Conservation (phyloP, 148 eudicot genomes). For the Nyssa sinensis region DNA sequence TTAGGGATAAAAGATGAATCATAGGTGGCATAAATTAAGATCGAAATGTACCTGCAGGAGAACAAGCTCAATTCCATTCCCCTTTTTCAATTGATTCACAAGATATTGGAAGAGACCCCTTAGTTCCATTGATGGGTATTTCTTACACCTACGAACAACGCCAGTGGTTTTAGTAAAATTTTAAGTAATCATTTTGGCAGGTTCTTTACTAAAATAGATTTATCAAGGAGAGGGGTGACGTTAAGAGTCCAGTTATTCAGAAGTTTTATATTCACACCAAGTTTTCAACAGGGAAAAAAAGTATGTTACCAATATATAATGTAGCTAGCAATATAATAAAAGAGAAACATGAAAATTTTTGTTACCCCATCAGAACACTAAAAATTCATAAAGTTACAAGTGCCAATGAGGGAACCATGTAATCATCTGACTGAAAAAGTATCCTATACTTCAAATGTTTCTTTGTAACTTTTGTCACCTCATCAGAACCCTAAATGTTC, state of each 20-base stretch:
- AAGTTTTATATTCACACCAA: not conserved
- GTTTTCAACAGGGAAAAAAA: not conserved
- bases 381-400: too few species aligned
- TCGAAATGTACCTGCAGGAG: conserved; percentile 67
- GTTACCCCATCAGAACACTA: too few species aligned
- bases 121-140: conserved; percentile 98
- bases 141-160: conserved; percentile 71
- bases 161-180: conserved; percentile 12
- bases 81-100: conserved; percentile 90
- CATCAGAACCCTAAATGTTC: not conserved
- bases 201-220: too few species aligned
- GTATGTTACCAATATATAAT: conserved; percentile 6
- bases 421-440: too few species aligned
- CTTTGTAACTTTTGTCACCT: too few species aligned
- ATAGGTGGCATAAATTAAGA: not conserved
- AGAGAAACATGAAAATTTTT: not conserved
- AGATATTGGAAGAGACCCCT: conserved; percentile 97
- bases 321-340: not conserved
- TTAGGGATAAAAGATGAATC: not conserved
- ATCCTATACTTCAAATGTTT: too few species aligned
- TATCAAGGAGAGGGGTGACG: too few species aligned
- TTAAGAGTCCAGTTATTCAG: too few species aligned
- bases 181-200: not conserved
- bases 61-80: conserved; percentile 90
- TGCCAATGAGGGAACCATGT: too few species aligned